Base-by-base conservation (phyloP, 768 basidiomycete genomes). In the Lactarius evosmus region DNA sequence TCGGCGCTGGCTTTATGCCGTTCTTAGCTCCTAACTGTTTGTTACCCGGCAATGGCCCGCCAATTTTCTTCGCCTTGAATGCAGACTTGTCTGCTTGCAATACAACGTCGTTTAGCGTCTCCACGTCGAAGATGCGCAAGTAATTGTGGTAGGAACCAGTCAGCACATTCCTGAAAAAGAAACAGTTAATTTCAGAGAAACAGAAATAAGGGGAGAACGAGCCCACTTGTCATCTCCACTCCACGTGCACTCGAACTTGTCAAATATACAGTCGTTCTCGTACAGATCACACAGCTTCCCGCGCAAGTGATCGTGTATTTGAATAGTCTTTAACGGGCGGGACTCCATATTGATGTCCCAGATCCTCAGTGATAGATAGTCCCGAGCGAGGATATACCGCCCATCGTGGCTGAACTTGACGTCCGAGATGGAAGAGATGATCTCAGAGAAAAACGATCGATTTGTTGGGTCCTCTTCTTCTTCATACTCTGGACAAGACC, bases 111-210 rank as follows among this genome's bases (percentile, higher is more conserved):
- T 87, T 89, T 66, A 86, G 73, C 34, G 87, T 86, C 65, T 96
- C 93, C 14, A 70, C 85, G 75, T 98, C 96, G 78, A 94, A 99
- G 85, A 99, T 97, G 75, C 95, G 94, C 90, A 99, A 95, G 79
- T 96, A 98, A 79, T 99, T 99, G 80, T 98, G 96, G 79, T 99
- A 99, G 56, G 97, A 98, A 50, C 97, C 97, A n/a, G 97, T 98
- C 67, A 99, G 80, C 64, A 98, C 94, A 75, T 95, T 88, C 72
- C 97, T 99, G 71, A 9, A 44, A 61, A 12, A 49, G 22, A 44
- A 33, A 12, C n/a, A 33, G 14, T 50, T n/a, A 3, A 9, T 41
- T 19, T 58, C 17, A 50, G 17, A 29, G 25, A 2, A 22, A 32
- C 12, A 17, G 25, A 34, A 9, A 33, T 6, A n/a, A 58, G 8